Evolutionary conservation across 305 asterid genomes (phyloP).

Genomic region (Solanum hybrid): DNA sequence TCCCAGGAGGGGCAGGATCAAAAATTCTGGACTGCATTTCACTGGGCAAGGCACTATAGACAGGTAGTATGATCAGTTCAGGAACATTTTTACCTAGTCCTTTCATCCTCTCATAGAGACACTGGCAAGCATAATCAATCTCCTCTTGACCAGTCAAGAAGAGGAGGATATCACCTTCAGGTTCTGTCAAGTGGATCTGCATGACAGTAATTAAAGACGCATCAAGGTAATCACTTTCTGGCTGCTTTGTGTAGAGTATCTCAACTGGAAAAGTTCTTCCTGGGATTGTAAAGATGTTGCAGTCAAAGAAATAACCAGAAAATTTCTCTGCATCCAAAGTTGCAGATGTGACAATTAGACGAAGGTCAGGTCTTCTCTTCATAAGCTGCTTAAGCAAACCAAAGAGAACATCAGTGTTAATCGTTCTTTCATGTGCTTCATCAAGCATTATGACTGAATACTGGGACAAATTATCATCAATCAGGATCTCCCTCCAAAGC

Average conservation of each 20-base stretch:
- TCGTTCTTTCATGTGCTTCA: conserved; percentile 91
- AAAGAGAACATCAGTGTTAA: conserved; percentile 72
- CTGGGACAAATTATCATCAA: conserved; percentile 72
- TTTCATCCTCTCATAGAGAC: conserved; percentile 75
- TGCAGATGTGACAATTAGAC: conserved; percentile 80
- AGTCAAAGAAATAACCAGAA: conserved; percentile 75
- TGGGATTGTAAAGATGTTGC: conserved; percentile 82
- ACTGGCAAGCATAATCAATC: conserved; percentile 79
- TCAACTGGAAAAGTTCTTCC: conserved; percentile 86
- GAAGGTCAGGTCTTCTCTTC: conserved; percentile 75
- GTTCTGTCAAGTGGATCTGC: conserved; percentile 86
- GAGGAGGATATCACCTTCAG: conserved; percentile 79
- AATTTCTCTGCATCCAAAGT: conserved; percentile 87
- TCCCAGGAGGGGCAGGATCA: conserved; percentile 90
- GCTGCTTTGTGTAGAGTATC: conserved; percentile 72
- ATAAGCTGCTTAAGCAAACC: conserved; percentile 66
- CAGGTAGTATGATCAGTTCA: conserved; percentile 77
- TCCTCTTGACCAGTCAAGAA: conserved; percentile 91
- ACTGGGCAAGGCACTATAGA: conserved; percentile 79
- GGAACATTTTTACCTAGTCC: conserved; percentile 73
- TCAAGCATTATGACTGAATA: conserved; percentile 87
- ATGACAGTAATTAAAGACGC: conserved; percentile 66
- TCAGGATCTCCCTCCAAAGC: conserved; percentile 82
- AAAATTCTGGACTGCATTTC: conserved; percentile 88
- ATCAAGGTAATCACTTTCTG: conserved; percentile 80